Evolutionary conservation across 345 rosid species (phyloP).

Genomic region (Eucalyptus regnans): DNA sequence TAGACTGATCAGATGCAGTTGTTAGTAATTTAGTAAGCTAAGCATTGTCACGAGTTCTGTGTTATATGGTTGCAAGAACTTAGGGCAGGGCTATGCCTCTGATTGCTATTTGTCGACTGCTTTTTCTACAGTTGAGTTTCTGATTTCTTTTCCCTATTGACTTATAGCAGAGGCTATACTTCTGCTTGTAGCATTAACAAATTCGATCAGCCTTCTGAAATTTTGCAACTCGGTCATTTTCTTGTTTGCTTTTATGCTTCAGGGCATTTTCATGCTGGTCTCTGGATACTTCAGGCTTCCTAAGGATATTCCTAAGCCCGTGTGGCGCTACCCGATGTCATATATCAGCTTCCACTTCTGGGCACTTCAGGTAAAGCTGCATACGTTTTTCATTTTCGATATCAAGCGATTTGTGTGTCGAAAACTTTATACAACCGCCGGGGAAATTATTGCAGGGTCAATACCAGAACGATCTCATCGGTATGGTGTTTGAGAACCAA

Average conservation of each 20-base stretch:
- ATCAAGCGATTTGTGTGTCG: neutral
- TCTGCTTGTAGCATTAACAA: neutral
- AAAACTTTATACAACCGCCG: neutral
- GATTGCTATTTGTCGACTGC: neutral
- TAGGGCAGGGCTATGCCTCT: neutral
- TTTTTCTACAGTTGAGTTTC: neutral
- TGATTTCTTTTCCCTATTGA: neutral
- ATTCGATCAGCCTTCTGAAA: neutral
- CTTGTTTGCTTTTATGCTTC: neutral
- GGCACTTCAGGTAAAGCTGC: slow-evolving; percentile 70
- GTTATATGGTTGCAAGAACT: neutral
- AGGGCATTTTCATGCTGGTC: slow-evolving; percentile 98
- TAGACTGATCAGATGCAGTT: neutral
- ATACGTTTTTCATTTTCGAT: neutral
- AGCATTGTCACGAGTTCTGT: neutral
- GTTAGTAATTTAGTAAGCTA: neutral
- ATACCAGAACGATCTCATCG: slow-evolving; percentile 78
- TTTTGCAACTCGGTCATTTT: neutral
- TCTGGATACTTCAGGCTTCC: slow-evolving; percentile 98
- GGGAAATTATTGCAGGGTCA: slow-evolving; percentile 50
- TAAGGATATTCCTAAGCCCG: slow-evolving; percentile 78
- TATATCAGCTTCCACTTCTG: slow-evolving; percentile 93
- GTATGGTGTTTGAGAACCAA: slow-evolving; percentile 62
- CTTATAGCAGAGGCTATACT: neutral
- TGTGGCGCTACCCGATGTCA: slow-evolving; percentile 98